Conservation (phyloP, 495 filamentous ascomycete genomes). For the Penicillium subrubescens region DNA sequence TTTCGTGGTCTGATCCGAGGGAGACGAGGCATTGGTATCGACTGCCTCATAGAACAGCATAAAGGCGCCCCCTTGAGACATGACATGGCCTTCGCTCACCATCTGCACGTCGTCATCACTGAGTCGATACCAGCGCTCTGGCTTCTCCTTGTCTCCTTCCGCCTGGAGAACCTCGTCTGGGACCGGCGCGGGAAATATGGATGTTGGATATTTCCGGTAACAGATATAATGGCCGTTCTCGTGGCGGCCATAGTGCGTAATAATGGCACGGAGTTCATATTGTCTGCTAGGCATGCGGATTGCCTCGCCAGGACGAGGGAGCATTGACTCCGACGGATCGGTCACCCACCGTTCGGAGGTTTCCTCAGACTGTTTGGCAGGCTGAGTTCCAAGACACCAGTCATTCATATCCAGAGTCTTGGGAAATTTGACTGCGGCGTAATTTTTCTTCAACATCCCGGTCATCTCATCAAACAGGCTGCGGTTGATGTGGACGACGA, state of each 20-base stretch:
- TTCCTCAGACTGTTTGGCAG: slow-evolving; percentile 28
- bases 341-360: slow-evolving; percentile 64
- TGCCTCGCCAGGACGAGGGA: slow-evolving; percentile 50
- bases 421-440: slow-evolving; percentile 75
- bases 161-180: slow-evolving; percentile 40
- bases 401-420: slow-evolving; percentile 67
- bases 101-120: slow-evolving; percentile 81
- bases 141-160: slow-evolving; percentile 41
- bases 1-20: neutral
- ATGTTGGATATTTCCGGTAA: slow-evolving; percentile 67
- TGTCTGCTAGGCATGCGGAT: slow-evolving; percentile 46
- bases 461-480: slow-evolving; percentile 86
- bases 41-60: slow-evolving; percentile 92
- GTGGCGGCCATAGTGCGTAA: slow-evolving; percentile 87
- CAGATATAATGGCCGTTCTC: slow-evolving; percentile 96
- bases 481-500: slow-evolving; percentile 87
- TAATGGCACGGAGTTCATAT: slow-evolving; percentile 81
- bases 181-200: slow-evolving; percentile 36
- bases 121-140: slow-evolving; percentile 73
- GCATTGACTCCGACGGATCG: slow-evolving; percentile 69
- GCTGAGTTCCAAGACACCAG: slow-evolving; percentile 70
- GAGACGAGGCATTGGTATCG: slow-evolving; percentile 8
- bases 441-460: slow-evolving; percentile 78
- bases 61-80: slow-evolving; percentile 82
- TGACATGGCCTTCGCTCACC: slow-evolving; percentile 71